A percentile compares a stretch with the other conserved stretches of the same genome.
These are phyloP conservation scores for Phialophora chinensis DNA, from an alignment of 2,329 filamentous ascomycete genomes.

Conservation along the genomic window DNA sequence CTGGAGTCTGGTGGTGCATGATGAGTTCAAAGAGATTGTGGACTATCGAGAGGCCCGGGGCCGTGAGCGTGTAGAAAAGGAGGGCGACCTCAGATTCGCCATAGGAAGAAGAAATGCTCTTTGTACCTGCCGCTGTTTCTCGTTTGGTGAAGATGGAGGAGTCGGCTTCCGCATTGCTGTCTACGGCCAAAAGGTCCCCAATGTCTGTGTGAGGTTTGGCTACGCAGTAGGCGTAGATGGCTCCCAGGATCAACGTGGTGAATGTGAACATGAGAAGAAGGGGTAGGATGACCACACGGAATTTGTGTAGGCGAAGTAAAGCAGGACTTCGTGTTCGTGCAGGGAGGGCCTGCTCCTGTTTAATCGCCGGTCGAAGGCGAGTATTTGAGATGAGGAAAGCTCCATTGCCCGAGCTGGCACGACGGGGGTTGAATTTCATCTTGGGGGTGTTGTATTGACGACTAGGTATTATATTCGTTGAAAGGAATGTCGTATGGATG, in stretches of 20 bases:
- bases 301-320: slow-evolving; percentile 27
- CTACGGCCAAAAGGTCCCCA: slow-evolving; percentile 26
- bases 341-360: slow-evolving; percentile 11
- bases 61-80: slow-evolving; percentile 37
- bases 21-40: slow-evolving; percentile 34
- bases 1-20: slow-evolving; percentile 30
- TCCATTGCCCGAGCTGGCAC: slow-evolving; percentile 21
- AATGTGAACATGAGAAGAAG: slow-evolving; percentile 35
- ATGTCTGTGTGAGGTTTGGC: slow-evolving; percentile 37
- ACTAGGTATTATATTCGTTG: slow-evolving; percentile 15
- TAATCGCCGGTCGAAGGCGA: slow-evolving; percentile 11
- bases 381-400: slow-evolving; percentile 30
- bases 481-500: not conserved
- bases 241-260: slow-evolving; percentile 35
- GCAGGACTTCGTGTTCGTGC: slow-evolving; percentile 20
- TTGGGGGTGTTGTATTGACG: slow-evolving; percentile 4
- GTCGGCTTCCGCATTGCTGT: slow-evolving; percentile 29
- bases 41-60: slow-evolving; percentile 26
- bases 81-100: slow-evolving; percentile 26
- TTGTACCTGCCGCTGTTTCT: not conserved
- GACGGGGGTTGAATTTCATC: slow-evolving; percentile 31
- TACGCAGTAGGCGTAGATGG: slow-evolving; percentile 39
- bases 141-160: slow-evolving; percentile 29
- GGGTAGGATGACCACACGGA: slow-evolving; percentile 33
- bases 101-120: slow-evolving; percentile 2